phyloP scores from a whole-genome alignment of 2,329 filamentous ascomycete species.

The Aspergillus sp. region DNA sequence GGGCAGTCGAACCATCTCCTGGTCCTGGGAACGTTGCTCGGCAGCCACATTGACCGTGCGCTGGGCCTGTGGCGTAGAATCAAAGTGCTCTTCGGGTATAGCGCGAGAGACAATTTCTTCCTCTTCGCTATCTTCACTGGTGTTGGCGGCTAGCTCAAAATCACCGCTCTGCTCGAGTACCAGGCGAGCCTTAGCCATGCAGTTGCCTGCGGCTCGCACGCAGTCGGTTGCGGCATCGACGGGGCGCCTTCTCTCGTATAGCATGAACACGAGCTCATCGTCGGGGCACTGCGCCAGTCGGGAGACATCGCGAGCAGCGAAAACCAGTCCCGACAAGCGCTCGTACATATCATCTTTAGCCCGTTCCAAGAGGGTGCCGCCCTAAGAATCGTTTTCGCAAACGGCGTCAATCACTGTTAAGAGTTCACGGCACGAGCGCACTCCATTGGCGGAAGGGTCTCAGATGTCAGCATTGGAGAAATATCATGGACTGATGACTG shows the following conservation, averaged over 20 bases:
- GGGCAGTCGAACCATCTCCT: slow-evolving; percentile 39
- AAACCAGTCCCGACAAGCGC: slow-evolving; percentile 75
- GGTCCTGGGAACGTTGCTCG: slow-evolving; percentile 27
- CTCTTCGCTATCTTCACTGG: slow-evolving; percentile 45
- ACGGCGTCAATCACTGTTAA: slow-evolving; percentile 79
- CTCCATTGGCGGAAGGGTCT: slow-evolving; percentile 34
- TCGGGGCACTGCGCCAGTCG: slow-evolving; percentile 66
- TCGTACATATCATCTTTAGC: slow-evolving; percentile 76
- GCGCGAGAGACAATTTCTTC: slow-evolving; percentile 8
- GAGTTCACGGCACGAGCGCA: slow-evolving; percentile 75
- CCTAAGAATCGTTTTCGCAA: slow-evolving; percentile 71
- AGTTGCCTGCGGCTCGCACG: slow-evolving; percentile 87
- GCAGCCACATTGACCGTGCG: slow-evolving; percentile 13
- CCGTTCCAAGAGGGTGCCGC: slow-evolving; percentile 64
- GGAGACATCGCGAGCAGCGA: slow-evolving; percentile 77
- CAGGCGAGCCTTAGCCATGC: slow-evolving; percentile 79
- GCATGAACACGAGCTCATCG: slow-evolving; percentile 74
- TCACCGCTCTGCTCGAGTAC: slow-evolving; percentile 88
- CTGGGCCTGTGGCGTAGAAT: slow-evolving; percentile 22
- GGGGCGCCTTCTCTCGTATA: slow-evolving; percentile 73
- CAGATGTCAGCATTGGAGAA: slow-evolving; percentile 39
- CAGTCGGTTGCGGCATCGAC: slow-evolving; percentile 80
- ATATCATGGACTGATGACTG: slow-evolving; percentile 27
- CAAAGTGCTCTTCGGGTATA: slow-evolving; percentile 10
- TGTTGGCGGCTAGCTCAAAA: slow-evolving; percentile 69